Evolutionary conservation across 31 red algal species (phyloP), one percentile per base, ranked within the genome.

Genomic region (Odonthalia washingtoniensis): DNA sequence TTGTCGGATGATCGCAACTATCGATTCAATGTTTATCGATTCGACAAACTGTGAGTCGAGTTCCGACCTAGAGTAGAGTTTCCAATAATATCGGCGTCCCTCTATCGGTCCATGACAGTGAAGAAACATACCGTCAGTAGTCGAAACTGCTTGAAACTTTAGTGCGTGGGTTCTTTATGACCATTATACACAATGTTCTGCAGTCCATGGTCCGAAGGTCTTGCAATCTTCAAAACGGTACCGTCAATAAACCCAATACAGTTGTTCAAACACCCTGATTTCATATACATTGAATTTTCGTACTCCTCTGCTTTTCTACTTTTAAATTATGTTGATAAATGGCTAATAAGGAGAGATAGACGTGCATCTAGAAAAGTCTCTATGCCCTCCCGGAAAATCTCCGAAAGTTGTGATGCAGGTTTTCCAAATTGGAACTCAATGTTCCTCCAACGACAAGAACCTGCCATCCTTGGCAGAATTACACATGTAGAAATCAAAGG

Each of bases 311-410:
- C 72, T 21, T 40, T 5, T 5, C 30, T 37, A 0, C 41, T 31
- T 33, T 80, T 79, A 57, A 46, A 87, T 16, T 1, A 4, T 2
- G 41, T 6, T 4, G 21, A 65, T 6, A 81, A 34, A 18, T 31
- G 4, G 27, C 65, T 34, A 36, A 27, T 46, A 5, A 73, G n/a
- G 14, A 84, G 40, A 84, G 34, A 46, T 5, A 43, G 4, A 21
- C 66, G 18, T 27, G 21, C 64, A 74, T 72, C 65, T 16, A 73
- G 9, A 73, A 84, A 73, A n/a, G 64, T 35, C 5, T 72, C 16
- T 21, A 84, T 74, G 64, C 65, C 66, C 33, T 84, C 81, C 81
- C 81, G 73, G 33, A 84, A 84, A 42, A 84, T 73, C 38, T 84
- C 65, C 9, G 65, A 73, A 40, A 84, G 28, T 26, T 84, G 81